Evolutionary conservation across 257 asterid genomes (phyloP).

Genomic region (Thymus mandschuricus): DNA sequence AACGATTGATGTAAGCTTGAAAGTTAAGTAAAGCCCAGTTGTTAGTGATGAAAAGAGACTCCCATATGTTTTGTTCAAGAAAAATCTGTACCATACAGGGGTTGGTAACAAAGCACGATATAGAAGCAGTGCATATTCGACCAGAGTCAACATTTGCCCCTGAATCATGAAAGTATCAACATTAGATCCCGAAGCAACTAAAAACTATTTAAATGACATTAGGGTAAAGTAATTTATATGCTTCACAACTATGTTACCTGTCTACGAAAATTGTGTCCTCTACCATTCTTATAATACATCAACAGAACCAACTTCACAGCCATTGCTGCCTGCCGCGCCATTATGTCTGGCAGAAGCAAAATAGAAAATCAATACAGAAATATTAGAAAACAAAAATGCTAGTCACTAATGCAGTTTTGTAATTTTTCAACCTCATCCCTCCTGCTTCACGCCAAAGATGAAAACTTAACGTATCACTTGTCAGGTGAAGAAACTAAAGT

Average conservation of each 20-base stretch:
- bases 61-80: conserved; percentile 88
- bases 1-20: conserved; percentile 83
- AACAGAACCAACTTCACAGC: conserved; percentile 68
- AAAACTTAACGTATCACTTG: background rate
- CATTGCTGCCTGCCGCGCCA: conserved; percentile 89
- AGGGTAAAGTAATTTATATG: background rate
- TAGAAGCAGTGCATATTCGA: conserved; percentile 78
- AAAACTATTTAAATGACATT: conserved; percentile 7
- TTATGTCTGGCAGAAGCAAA: conserved; percentile 61
- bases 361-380: conserved; percentile 17
- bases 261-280: conserved; percentile 88
- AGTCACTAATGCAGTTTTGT: conserved; percentile 12
- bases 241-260: conserved; percentile 53
- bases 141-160: conserved; percentile 93
- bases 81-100: conserved; percentile 96
- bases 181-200: conserved; percentile 28
- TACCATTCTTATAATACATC: conserved; percentile 77
- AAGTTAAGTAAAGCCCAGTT: conserved; percentile 85
- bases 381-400: conserved; percentile 4
- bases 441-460: background rate
- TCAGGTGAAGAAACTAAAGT: background rate
- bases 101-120: conserved; percentile 91
- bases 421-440: background rate
- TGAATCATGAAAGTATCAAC: conserved; percentile 36
- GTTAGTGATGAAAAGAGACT: conserved; percentile 86